Evolutionary conservation across 495 filamentous ascomycete species (phyloP), one percentile per base, ranked within the genome.

Genomic region (Neohortaea acidophila): DNA sequence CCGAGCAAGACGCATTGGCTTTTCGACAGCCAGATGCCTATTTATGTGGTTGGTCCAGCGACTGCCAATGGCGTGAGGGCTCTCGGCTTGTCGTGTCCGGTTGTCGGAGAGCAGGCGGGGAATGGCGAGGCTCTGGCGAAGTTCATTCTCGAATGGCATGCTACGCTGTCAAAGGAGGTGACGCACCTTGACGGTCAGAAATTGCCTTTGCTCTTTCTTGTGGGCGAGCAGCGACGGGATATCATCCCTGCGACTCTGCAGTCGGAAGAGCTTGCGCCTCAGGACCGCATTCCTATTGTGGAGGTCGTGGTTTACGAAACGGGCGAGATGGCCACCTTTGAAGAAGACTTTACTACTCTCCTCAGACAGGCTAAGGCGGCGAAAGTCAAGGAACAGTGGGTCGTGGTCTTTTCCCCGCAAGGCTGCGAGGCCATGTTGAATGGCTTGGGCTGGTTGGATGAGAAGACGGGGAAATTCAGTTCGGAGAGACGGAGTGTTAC

Each of bases 1-100:
- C 45, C 41, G 37, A 43, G 24, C 26, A 54, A 43, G 17, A 18
- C 42, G 13, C 45, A 57, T 17, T 23, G 47, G 13, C 31, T 53
- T 62, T 58, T 56, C 59, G 37, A 60, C 64, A 35, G 39, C 34
- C 52, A 66, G 28, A 52, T 81, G 30, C 70, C 75, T 19, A 61
- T 93, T 14, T 97, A 94, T 57, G 83, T 79, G 24, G 89, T 97
- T 41, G 89, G 89, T 0, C 87, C 89, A 6, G 89, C 89, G 3
- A 97, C 89, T 4, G 79, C 75, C 8, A 68, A 75, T 20, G 75
- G 81, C 4, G 60, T 93, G 25, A 62, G 62, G 28, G 69, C 74
- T 2, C 62, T 87, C 4, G 58, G 63, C 25, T 44, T 62, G 21
- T 48, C 30, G 13, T 47, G 49, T 28, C 52, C 55, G 0, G 53